Base-by-base conservation (phyloP, 2,329 filamentous ascomycete species). In the Sporothrix globosa region DNA sequence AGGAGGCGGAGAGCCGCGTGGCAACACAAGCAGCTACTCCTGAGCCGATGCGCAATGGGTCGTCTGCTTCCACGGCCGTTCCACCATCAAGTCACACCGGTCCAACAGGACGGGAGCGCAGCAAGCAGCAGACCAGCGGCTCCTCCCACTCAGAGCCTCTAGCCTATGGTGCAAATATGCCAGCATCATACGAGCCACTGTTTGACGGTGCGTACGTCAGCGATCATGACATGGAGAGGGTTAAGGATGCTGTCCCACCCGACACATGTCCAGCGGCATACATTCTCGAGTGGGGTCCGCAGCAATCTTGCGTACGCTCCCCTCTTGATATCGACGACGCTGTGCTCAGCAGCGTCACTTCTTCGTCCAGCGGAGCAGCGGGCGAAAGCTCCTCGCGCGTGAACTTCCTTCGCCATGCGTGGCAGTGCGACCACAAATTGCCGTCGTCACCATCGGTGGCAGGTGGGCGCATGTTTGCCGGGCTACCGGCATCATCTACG, bases 251-350 rank as follows among this genome's bases (percentile, higher is more conserved):
- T 34, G 53, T 69, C n/a, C 19, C 27, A 10, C 60, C 39, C 19
- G 67, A 65, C 9, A 10, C 30, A 7, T 24, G 24, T 4, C 70
- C 58, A 5, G 46, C 61, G 19, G 60, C 44, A 14, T 71, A 72
- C 53, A 52, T 24, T 10, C 48, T 73, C 46, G 54, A 70, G 52
- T 72, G 70, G 66, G 48, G 48, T 2, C 24, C n/a, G 1, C 10
- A 67, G 6, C 44, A 5, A 19, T 46, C 53, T 3, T 70, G 66
- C 21, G 54, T 39, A n/a, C 58, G 66, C 41, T 68, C 30, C 0
- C 24, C 46, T 4, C 21, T 73, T 1, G 63, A 65, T 7, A n/a
- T 65, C 9, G 63, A 27, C 24, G 34, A 48, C 14, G 21, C 41
- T 34, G 41, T 41, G 48, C 34, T 24, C 30, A 44, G 30, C 34